Evolutionary conservation across 2,329 filamentous ascomycete species (phyloP), one percentile per base, ranked within the genome.

Genomic region (Bipolaris sorokiniana): DNA sequence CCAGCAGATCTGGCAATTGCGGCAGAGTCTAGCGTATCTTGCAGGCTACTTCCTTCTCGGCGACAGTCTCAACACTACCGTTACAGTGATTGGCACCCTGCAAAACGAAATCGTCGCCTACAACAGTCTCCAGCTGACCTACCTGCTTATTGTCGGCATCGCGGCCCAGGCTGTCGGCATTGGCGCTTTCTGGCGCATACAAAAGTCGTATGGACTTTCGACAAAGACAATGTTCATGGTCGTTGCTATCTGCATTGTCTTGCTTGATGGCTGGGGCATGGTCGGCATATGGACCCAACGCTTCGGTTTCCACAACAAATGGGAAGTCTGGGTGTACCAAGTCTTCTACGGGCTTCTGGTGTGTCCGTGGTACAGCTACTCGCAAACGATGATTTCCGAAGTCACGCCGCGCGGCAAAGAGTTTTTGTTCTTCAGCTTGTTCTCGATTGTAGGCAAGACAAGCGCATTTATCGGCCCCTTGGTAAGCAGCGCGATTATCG

Each of bases 141-240:
- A 90, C 65, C 81, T 90, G 7, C 77, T 89, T 22, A 84, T 90
- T 10, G 87, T 89, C 1, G 87, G 87, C 4, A 88, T 89, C 49
- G 83, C 79, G 6, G 82, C 87, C 0, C 87, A 89, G 71, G 86
- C 82, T 0, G 74, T 84, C 0, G 87, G 88, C 0, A 89, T 90
- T 49, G 86, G 83, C 48, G 70, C 72, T 4, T 89, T 88, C 67
- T 90, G 85, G 84, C 77, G 76, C 49, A 77, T 87, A 10, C 88
- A 90, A 69, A 82, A 84, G 59, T 79, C 79, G n/a, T 87, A 81
- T 68, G 72, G 80, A 1, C 78, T 90, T 3, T 80, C 81, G 41
- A 88, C 86, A 1, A 90, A 90, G 72, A 84, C 83, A 15, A 90
- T 90, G 87, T 89, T 90, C 78, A 87, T 88, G 67, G 77, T 80